Evolutionary conservation across 2,329 filamentous ascomycete genomes (phyloP).

Genomic region (Botrytis hyacinthi): DNA sequence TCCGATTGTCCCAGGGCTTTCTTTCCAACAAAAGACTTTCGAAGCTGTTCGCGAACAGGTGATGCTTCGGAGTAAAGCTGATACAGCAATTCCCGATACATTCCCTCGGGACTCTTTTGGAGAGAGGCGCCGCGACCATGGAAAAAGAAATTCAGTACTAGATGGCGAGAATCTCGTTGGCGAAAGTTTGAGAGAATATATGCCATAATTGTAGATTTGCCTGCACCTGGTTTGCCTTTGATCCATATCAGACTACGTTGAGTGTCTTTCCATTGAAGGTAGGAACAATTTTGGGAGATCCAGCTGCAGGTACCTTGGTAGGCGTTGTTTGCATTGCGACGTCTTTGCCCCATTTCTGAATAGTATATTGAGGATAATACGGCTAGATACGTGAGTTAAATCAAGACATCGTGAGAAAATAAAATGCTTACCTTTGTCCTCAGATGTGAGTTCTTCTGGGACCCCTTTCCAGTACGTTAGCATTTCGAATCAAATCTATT

Average conservation of each 20-base stretch:
- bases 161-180: background rate
- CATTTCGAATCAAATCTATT: too few relatives aligned
- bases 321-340: slow-evolving; percentile 31
- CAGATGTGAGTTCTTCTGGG: background rate
- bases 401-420: too few relatives aligned
- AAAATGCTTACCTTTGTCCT: background rate
- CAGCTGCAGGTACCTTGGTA: slow-evolving; percentile 39
- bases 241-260: slow-evolving; percentile 41
- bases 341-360: slow-evolving; percentile 35
- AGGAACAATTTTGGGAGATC: slow-evolving; percentile 35
- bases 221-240: slow-evolving; percentile 44
- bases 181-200: slow-evolving; percentile 35
- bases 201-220: slow-evolving; percentile 44
- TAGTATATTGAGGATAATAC: slow-evolving; percentile 35
- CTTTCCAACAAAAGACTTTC: background rate
- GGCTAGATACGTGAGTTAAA: background rate
- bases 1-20: background rate
- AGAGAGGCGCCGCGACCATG: slow-evolving; percentile 38
- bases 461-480: too few relatives aligned
- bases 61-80: slow-evolving; percentile 24
- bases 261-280: slow-evolving; percentile 29
- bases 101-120: slow-evolving; percentile 39
- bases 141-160: slow-evolving; percentile 40
- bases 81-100: slow-evolving; percentile 41
- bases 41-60: background rate